These are phyloP conservation scores for Cercospora zeina DNA, from an alignment of 2,329 filamentous ascomycete genomes.

Conservation along the genomic window DNA sequence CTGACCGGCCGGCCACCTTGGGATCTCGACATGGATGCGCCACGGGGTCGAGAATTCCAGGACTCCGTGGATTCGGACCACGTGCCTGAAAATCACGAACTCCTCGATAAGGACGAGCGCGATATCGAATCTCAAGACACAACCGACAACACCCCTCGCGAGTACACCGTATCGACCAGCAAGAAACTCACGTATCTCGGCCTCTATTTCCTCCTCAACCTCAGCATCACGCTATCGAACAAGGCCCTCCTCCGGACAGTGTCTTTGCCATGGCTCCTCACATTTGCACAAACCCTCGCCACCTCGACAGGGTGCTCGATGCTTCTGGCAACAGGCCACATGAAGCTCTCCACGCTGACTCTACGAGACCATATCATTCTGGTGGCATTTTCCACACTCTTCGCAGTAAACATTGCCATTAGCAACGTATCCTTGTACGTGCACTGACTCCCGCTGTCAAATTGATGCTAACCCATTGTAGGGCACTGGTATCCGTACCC, in stretches of 20 bases:
- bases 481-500: conserved; percentile 56
- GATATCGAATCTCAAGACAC: conserved; percentile 21
- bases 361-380: conserved; percentile 57
- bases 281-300: conserved; percentile 58
- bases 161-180: conserved; percentile 32
- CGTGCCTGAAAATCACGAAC: conserved; percentile 20
- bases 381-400: conserved; percentile 60
- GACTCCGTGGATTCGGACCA: conserved; percentile 20
- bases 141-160: conserved; percentile 22
- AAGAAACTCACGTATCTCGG: conserved; percentile 33
- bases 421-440: conserved; percentile 61
- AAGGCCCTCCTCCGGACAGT: conserved; percentile 58
- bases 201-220: conserved; percentile 53
- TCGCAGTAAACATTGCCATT: conserved; percentile 65
- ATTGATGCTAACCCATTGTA: conserved; percentile 10
- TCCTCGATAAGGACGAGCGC: conserved; percentile 24
- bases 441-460: background rate
- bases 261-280: conserved; percentile 62
- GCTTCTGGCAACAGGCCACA: conserved; percentile 55
- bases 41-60: conserved; percentile 15
- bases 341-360: conserved; percentile 56
- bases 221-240: conserved; percentile 59
- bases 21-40: background rate
- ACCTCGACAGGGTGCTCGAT: conserved; percentile 57
- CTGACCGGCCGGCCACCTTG: background rate